Conservation (phyloP, 306 rosid genomes). For the Comarum palustre region DNA sequence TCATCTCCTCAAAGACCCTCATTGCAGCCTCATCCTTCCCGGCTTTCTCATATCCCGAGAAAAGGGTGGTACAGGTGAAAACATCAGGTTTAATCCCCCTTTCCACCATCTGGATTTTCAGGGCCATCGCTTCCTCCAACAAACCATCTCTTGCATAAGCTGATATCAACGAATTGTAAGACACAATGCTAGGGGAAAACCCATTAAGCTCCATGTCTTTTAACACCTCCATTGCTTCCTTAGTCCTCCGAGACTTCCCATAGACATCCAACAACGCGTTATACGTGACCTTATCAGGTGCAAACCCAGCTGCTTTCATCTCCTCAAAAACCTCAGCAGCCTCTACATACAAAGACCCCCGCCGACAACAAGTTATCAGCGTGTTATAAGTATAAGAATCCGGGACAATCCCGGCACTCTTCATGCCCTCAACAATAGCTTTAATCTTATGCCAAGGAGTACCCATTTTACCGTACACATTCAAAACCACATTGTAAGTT, state of each 20-base stretch:
- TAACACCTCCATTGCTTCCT: constrained; percentile 76
- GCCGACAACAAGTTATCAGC: constrained; percentile 67
- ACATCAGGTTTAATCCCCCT: constrained; percentile 82
- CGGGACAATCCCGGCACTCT: constrained; percentile 50
- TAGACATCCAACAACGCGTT: constrained; percentile 83
- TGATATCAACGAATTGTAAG: constrained; percentile 77
- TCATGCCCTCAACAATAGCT: constrained; percentile 55
- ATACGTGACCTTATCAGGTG: constrained; percentile 74
- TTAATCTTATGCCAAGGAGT: constrained; percentile 73
- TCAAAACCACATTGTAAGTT: constrained; percentile 70
- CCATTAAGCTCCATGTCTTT: constrained; percentile 74
- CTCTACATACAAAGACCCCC: constrained; percentile 68
- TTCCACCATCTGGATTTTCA: constrained; percentile 65
- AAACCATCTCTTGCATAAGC: constrained; percentile 78
- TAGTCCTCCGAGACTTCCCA: constrained; percentile 78
- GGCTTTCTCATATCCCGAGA: constrained; percentile 72
- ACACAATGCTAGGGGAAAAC: constrained; percentile 53
- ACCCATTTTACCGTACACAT: constrained; percentile 90
- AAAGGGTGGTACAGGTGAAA: constrained; percentile 81
- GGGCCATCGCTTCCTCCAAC: constrained; percentile 60
- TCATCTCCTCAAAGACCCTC: constrained; percentile 67
- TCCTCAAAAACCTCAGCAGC: constrained; percentile 58
- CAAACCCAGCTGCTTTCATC: constrained; percentile 55
- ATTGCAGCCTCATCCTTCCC: constrained; percentile 77
- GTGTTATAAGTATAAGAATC: constrained; percentile 86